phyloP scores from a whole-genome alignment of 1,284 basidiomycete species.

The Sporisorium exsertum region DNA sequence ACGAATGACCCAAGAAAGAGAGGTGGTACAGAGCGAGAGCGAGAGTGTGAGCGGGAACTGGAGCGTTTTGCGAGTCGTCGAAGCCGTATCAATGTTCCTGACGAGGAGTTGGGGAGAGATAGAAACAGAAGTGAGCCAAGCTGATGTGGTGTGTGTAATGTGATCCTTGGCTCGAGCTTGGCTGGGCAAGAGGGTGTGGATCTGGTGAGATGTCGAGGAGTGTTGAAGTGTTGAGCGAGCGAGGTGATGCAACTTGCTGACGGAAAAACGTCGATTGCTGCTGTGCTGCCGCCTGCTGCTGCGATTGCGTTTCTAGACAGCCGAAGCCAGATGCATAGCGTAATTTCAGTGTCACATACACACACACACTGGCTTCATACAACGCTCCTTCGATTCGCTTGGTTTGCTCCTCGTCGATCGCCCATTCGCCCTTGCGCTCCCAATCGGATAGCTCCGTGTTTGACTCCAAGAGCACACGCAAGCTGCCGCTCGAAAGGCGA shows the following conservation, averaged over 20 bases:
- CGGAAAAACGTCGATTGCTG: constrained; percentile 8
- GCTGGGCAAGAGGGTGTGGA: constrained; percentile 4
- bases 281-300: not conserved
- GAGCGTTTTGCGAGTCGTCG: not conserved
- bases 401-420: not conserved
- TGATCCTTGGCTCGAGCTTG: not conserved
- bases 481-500: too few species aligned
- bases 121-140: constrained; percentile 4
- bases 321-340: constrained; percentile 10
- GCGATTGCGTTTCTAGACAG: constrained; percentile 11
- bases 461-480: too few species aligned
- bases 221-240: constrained; percentile 2
- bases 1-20: not conserved
- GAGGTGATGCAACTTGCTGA: constrained; percentile 7
- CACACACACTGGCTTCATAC: not conserved
- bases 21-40: not conserved
- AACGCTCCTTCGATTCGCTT: not conserved
- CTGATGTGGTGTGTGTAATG: not conserved
- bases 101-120: not conserved
- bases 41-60: too few species aligned
- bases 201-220: constrained; percentile 12
- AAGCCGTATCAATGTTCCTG: constrained; percentile 1
- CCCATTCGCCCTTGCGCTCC: too few species aligned
- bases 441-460: too few species aligned
- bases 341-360: not conserved